Evolutionary conservation across 2,329 filamentous ascomycete species (phyloP).

Genomic region (Lachnellula cervina): DNA sequence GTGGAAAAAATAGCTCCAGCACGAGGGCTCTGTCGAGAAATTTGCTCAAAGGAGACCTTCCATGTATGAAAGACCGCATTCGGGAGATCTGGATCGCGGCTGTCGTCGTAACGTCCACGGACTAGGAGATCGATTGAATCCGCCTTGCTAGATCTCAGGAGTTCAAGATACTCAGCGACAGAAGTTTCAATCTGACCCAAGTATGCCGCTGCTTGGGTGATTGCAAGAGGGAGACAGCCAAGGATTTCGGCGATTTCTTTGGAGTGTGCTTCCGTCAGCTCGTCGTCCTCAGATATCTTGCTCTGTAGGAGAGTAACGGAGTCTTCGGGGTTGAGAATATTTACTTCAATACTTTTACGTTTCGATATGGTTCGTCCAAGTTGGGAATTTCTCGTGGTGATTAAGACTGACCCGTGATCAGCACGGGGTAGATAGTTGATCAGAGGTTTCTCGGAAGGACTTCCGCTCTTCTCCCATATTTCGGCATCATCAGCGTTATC

Average conservation of each 20-base stretch:
- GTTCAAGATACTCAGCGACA: constrained; percentile 31
- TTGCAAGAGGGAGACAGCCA: constrained; percentile 25
- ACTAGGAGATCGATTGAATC: constrained; percentile 21
- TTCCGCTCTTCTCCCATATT: neutral
- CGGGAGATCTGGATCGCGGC: constrained; percentile 29
- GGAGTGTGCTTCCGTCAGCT: neutral
- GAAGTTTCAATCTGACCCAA: constrained; percentile 18
- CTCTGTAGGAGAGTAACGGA: neutral
- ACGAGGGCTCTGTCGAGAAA: constrained; percentile 22
- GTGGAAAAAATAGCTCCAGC: constrained; percentile 12
- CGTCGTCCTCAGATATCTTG: neutral
- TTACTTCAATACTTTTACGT: neutral
- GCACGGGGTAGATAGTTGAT: constrained; percentile 30
- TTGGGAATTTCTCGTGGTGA: constrained; percentile 34
- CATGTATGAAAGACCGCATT: constrained; percentile 34
- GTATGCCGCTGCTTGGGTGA: constrained; percentile 23
- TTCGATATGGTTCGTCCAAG: neutral
- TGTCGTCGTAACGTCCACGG: constrained; percentile 27
- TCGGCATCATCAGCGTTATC: constrained; percentile 32
- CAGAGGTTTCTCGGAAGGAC: neutral
- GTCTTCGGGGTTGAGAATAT: neutral
- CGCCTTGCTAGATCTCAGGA: constrained; percentile 20
- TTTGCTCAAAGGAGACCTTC: constrained; percentile 33
- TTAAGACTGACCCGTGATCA: constrained; percentile 30
- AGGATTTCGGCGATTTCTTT: constrained; percentile 9